Evolutionary conservation across 2,329 filamentous ascomycete genomes (phyloP).

Genomic region (Venturia oleaginea): DNA sequence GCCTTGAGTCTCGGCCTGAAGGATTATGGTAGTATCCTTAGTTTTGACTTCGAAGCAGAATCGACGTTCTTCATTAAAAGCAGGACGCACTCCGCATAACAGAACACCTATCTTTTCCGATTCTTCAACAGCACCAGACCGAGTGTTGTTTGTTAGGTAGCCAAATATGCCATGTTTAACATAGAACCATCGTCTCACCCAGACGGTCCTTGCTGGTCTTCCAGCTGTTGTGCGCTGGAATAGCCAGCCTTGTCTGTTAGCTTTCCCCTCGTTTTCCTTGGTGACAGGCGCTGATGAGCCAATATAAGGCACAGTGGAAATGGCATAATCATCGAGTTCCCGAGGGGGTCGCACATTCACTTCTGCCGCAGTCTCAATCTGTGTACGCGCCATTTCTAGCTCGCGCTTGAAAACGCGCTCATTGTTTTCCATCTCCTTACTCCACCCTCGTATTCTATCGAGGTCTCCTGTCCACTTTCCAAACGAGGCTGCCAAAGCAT

Average conservation of each 20-base stretch:
- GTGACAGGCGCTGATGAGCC: slow-evolving; percentile 45
- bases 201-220: slow-evolving; percentile 82
- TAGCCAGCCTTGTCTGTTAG: slow-evolving; percentile 91
- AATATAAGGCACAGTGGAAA: slow-evolving; percentile 85
- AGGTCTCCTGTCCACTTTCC: slow-evolving; percentile 68
- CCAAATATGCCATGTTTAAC: slow-evolving; percentile 94
- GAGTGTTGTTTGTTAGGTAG: slow-evolving; percentile 67
- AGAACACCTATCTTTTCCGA: slow-evolving; percentile 94
- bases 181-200: slow-evolving; percentile 92
- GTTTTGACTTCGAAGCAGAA: slow-evolving; percentile 99
- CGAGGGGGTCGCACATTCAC: slow-evolving; percentile 67
- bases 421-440: slow-evolving; percentile 85
- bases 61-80: slow-evolving; percentile 81
- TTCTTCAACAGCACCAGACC: slow-evolving; percentile 79
- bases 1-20: slow-evolving; percentile 86
- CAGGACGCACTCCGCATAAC: slow-evolving; percentile 84
- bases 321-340: slow-evolving; percentile 85
- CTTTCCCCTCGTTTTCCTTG: slow-evolving; percentile 46
- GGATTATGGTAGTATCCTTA: slow-evolving; percentile 78
- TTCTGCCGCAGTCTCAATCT: slow-evolving; percentile 72
- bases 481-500: slow-evolving; percentile 53
- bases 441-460: slow-evolving; percentile 87
- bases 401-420: slow-evolving; percentile 77
- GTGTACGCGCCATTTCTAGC: slow-evolving; percentile 65
- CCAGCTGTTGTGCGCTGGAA: slow-evolving; percentile 73